phyloP scores from a whole-genome alignment of 2,329 filamentous ascomycete species.

The Exophiala sideris region DNA sequence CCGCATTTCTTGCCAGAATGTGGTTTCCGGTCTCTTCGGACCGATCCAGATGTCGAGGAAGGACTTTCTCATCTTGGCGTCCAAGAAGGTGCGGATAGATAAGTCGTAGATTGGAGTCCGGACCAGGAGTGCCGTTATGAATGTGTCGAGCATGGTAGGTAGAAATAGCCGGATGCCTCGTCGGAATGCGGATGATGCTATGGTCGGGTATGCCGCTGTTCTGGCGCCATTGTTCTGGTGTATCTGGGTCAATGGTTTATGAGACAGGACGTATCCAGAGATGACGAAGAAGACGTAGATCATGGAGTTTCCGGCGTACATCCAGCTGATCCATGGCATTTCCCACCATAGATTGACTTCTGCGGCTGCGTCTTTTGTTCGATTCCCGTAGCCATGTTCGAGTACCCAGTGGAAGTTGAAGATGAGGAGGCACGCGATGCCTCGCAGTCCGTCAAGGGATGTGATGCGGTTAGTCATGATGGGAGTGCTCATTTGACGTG shows the following conservation, averaged over 20 bases:
- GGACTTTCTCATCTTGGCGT: neutral
- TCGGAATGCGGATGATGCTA: slow-evolving; percentile 8
- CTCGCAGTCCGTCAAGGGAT: slow-evolving; percentile 4
- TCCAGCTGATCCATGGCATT: slow-evolving; percentile 4
- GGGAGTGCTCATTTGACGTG: too few species aligned
- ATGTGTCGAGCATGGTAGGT: slow-evolving; percentile 2
- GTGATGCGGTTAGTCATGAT: neutral
- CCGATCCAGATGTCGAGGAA: slow-evolving; percentile 1
- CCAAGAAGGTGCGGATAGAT: neutral
- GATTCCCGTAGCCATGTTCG: neutral
- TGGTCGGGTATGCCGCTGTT: neutral
- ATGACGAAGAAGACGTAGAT: slow-evolving; percentile 45
- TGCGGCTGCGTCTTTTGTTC: neutral
- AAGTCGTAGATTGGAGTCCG: neutral
- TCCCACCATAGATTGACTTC: slow-evolving; percentile 3
- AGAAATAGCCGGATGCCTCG: slow-evolving; percentile 9
- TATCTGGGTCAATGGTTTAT: slow-evolving; percentile 1
- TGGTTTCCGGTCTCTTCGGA: neutral
- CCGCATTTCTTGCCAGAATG: neutral
- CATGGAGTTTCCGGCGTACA: slow-evolving; percentile 3
- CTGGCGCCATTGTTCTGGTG: neutral
- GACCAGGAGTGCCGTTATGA: slow-evolving; percentile 3
- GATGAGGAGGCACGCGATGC: slow-evolving; percentile 2
- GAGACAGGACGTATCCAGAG: slow-evolving; percentile 42
- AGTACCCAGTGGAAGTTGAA: slow-evolving; percentile 3